A percentile compares a stretch with the other conserved stretches of the same genome.
These are phyloP conservation scores for Colletotrichum gigasporum DNA, from an alignment of 2,329 filamentous ascomycete species.

Conservation along the genomic window DNA sequence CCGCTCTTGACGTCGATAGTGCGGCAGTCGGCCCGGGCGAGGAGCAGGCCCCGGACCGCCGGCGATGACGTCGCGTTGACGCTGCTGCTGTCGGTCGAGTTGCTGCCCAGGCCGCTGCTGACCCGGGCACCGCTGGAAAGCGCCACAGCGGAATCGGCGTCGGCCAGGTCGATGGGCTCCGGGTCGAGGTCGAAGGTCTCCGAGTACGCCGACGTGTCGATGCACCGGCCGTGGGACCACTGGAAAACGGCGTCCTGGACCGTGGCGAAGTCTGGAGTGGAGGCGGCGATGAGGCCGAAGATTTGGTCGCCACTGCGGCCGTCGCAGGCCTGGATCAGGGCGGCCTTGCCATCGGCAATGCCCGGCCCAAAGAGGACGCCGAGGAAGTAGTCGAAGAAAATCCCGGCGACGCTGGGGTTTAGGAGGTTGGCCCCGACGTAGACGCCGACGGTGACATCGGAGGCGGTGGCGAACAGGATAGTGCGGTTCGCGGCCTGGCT, in stretches of 20 bases:
- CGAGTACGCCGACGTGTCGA: conserved; percentile 11
- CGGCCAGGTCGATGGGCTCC: too few relatives aligned
- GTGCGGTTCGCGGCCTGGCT: conserved; percentile 2
- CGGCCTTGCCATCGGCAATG: conserved; percentile 21
- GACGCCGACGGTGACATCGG: conserved; percentile 30
- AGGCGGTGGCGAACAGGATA: conserved; percentile 19
- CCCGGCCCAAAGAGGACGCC: neutral
- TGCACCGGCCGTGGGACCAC: conserved; percentile 32
- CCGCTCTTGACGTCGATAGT: conserved; percentile 44
- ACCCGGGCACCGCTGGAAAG: too few relatives aligned
- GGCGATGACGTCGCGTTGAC: neutral
- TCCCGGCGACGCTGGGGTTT: conserved; percentile 13
- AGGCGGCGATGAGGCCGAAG: conserved; percentile 41
- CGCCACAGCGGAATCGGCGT: too few relatives aligned
- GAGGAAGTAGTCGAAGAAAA: conserved; percentile 11
- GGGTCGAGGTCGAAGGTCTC: too few relatives aligned
- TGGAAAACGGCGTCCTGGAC: conserved; percentile 37
- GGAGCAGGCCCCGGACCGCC: too few relatives aligned
- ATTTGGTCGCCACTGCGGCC: conserved; percentile 38
- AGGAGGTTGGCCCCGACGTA: conserved; percentile 35
- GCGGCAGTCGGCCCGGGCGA: too few relatives aligned
- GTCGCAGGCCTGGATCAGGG: conserved; percentile 41
- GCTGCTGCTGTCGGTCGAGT: neutral
- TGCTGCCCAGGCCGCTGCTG: too few relatives aligned
- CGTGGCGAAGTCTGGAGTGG: conserved; percentile 35